These are phyloP conservation scores for Alternaria postmessia DNA, from an alignment of 2,329 filamentous ascomycete species.

Conservation along the genomic window DNA sequence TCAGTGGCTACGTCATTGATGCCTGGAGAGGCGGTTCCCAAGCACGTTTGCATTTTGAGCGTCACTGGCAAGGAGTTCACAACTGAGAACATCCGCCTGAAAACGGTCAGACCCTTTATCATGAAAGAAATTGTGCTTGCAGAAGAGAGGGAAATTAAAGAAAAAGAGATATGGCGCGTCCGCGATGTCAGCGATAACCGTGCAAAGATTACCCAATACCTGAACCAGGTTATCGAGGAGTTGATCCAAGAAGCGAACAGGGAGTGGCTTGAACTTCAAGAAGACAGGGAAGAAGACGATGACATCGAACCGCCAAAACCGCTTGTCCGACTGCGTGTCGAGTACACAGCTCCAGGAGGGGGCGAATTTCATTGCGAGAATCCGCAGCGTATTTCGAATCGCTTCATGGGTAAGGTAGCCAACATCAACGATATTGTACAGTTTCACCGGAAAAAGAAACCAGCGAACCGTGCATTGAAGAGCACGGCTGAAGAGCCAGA, in stretches of 20 bases:
- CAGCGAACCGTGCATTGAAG: constrained; percentile 55
- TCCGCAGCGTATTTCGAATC: constrained; percentile 92
- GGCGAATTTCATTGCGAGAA: constrained; percentile 92
- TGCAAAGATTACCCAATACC: constrained; percentile 76
- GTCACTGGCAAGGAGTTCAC: constrained; percentile 84
- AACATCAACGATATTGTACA: constrained; percentile 94
- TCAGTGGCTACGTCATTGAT: constrained; percentile 94
- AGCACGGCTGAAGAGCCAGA: constrained; percentile 68
- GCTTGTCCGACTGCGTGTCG: constrained; percentile 87
- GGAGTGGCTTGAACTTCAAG: constrained; percentile 82
- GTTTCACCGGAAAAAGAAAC: constrained; percentile 88
- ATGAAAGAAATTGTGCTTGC: constrained; percentile 82
- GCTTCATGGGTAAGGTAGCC: constrained; percentile 88
- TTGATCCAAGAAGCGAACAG: constrained; percentile 85
- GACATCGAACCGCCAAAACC: constrained; percentile 75
- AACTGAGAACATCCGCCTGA: constrained; percentile 81
- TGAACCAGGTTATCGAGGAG: constrained; percentile 81
- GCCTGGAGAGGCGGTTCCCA: constrained; percentile 86
- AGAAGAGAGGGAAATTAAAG: constrained; percentile 78
- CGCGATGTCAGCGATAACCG: constrained; percentile 87
- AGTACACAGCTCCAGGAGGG: constrained; percentile 85
- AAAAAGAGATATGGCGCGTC: constrained; percentile 77
- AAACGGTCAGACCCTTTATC: constrained; percentile 88
- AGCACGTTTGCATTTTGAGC: constrained; percentile 87
- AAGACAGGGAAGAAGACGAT: constrained; percentile 58